These are phyloP conservation scores for Pulveroboletus sp. DNA, from an alignment of 768 basidiomycete species.

Conservation along the genomic window DNA sequence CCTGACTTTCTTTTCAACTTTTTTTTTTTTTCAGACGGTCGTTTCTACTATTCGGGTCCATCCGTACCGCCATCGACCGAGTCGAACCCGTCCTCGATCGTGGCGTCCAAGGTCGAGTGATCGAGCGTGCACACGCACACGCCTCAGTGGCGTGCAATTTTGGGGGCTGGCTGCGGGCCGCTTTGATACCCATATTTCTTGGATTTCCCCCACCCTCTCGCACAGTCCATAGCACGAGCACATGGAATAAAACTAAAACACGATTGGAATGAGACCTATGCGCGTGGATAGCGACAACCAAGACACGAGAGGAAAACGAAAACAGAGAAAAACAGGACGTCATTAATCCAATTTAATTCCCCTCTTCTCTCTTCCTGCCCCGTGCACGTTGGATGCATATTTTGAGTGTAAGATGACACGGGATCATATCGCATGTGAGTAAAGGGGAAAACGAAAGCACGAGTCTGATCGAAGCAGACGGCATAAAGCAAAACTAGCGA, in stretches of 20 bases:
- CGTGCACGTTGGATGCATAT: too few relatives aligned
- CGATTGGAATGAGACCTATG: too few relatives aligned
- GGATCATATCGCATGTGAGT: too few relatives aligned
- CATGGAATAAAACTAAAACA: too few relatives aligned
- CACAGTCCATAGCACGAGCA: not conserved
- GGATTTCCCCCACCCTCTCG: not conserved
- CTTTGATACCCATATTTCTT: too few relatives aligned
- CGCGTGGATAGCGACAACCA: not conserved
- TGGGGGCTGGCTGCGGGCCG: too few relatives aligned
- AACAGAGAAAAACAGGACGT: not conserved
- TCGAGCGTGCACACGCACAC: not conserved
- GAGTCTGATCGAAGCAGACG: not conserved
- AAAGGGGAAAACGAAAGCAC: not conserved
- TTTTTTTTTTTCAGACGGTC: constrained; percentile 33
- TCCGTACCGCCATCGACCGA: constrained; percentile 31
- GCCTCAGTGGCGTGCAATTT: too few relatives aligned
- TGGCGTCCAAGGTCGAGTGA: constrained; percentile 10
- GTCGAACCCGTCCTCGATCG: not conserved
- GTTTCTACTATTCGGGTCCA: constrained; percentile 41
- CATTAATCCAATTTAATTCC: not conserved
- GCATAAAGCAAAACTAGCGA: not conserved
- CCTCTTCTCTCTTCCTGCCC: not conserved
- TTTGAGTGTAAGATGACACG: constrained; percentile 3
- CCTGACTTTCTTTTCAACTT: too few relatives aligned
- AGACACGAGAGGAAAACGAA: too few relatives aligned